Base-by-base conservation (phyloP, 1,284 basidiomycete genomes). In the Thecaphora thlaspeos region DNA sequence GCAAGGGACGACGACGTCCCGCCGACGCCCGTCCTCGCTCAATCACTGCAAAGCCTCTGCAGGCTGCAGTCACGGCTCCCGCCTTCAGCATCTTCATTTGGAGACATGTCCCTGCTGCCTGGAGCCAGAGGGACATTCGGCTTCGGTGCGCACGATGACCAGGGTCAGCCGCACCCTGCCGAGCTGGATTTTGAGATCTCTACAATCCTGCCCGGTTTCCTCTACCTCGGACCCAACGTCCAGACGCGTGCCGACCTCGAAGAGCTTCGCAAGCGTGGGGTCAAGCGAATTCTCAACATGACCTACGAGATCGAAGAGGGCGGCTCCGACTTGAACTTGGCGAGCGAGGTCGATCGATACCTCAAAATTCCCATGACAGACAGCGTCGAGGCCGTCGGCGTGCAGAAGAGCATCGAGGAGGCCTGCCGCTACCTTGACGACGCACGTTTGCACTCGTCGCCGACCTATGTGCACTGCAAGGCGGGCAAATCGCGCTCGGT, bases 381-480 rank as follows among this genome's bases (percentile, higher is more conserved):
- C 80, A 91, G 86, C 3, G 90, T 97, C 15, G 93, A 97, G 77
- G 93, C 96, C 78, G 88, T 88, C 51, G 89, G 88, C 43, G 89
- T 97, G 38, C 85, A 86, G n/a, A 82, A 82, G 42, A 88, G 89
- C 26, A 86, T 96, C 43, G 82, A 85, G 30, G 87, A 92, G 68
- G 90, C 88, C 18, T 95, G 92, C 76, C 82, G 87, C 34, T 86
- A 91, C 48, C 82, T 95, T 42, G 93, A 96, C 76, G 91, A 94
- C 68, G 93, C 93, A 0, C 85, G 87, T 36, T 78, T 95, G 48
- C 90, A 92, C 68, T 89, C 87, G 0, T 83, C 89, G 19, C 88
- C 92, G 1, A 89, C 88, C 1, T 97, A 95, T 71, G 91, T 96
- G 14, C 94, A 97, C 79, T 97, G 93, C 81, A 92, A 91, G 80